Evolutionary conservation across 352 stramenopile species (phyloP), one percentile per base, ranked within the genome.

Genomic region (Globisporangium spiculum): DNA sequence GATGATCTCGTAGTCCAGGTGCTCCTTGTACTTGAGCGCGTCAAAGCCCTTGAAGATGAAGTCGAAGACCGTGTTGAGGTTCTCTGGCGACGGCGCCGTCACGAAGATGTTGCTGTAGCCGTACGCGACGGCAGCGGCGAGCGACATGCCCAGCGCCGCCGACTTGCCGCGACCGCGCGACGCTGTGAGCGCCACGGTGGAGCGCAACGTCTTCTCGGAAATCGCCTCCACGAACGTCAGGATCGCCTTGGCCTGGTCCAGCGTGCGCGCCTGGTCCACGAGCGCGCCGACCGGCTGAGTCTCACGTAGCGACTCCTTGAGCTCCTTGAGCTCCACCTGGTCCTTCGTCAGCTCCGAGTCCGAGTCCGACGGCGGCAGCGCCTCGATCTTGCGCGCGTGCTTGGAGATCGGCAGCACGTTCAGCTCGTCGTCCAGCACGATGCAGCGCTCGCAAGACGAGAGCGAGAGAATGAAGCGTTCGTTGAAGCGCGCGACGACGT

Each of bases 391-490:
- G 59, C 84, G 84, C 67, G 98, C 90, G 74, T 97, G 85, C 71
- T 96, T 94, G 69, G 89, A 97, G 50, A 99, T 88, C 0, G 98
- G 97, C 60, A 99, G 86, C 62, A 99, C 97, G 81, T 99, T 99
- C 66, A 99, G 87, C 79, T 99, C 98, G 73, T 99, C 98, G 70
- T 99, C 98, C 62, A 99, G 93, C 41, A 99, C 97, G 50, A 99
- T 85, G 79, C 97, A 99, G 77, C 94, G 97, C 46, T 88, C 80
- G 79, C 95, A 99, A 34, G 96, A 94, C 1, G 86, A 89, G 44
- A 99, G 83, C 46, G 94, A 99, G 2, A 99, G 84, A 72, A 99
- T 99, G 71, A 99, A 99, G 65, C 98, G 93, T 84, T 99, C 98
- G 80, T 99, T 99, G 77, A 99, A 99, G 55, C 98, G 86, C 58